Evolutionary conservation across 352 stramenopile genomes (phyloP), one percentile per base, ranked within the genome.

Genomic region (Stramenopiles sp.): DNA sequence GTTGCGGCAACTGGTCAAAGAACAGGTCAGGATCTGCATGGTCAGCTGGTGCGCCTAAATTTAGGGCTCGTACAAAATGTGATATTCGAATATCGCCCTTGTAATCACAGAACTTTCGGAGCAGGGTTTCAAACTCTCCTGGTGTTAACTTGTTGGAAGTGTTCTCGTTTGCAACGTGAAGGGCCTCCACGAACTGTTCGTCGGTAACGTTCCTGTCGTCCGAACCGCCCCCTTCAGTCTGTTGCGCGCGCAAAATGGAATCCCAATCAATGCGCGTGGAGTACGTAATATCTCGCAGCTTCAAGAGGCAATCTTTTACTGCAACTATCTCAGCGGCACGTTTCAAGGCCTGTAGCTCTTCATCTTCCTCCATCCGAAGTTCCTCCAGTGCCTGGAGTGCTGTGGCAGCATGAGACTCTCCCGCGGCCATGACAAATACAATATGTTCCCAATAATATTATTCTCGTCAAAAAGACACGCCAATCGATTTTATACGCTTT

Each of bases 1-100:
- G 86, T 75, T 91, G 85, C 4, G 86, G 86, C 1, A 89, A 83
- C 0, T 81, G 77, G 4, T 82, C 78, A 37, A 89, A 85, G 1
- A 76, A 68, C 31, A 87, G 77, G 0, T 91, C 85, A 0, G 85
- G 85, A 53, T 91, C 80, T 18, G 86, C 74, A 69, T 89, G 79
- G 34, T 91, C 85, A 0, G 25, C 49, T 0, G 85, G 85, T 0
- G 74, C 31, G 33, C 53, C 53, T 71, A 71, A 35, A 71, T 71
- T 71, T 6, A 71, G 12, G 31, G 53, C 53, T 6, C 53, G 53
- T 2, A 71, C 4, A 71, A 71, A 71, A 33, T 71, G 53, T 6
- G 53, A 2, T 4, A 71, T 71, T 71, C 53, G 33, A 71, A 71
- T 33, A 6, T 71, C 53, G 6, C 53, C 53, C 6, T 71, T 71